Base-by-base conservation (phyloP, 768 basidiomycete genomes). In the Hydnum rufescens region DNA sequence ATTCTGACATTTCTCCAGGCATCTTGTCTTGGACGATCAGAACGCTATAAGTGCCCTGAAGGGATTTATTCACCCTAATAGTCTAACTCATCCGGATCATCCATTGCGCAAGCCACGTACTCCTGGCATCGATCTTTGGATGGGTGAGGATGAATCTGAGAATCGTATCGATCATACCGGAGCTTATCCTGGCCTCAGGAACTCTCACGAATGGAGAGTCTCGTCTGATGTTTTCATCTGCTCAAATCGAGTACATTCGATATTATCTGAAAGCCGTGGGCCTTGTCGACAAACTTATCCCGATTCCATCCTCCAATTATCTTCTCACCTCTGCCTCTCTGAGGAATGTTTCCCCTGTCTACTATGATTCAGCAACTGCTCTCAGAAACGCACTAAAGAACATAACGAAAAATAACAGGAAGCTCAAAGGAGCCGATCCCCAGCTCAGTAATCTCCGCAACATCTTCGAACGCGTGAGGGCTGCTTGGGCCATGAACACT, bases 191-290 rank as follows among this genome's bases (percentile, higher is more conserved):
- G 13, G n/a, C 23, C 18, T 53, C 48, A 81, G 81, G 77, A 5
- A 84, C 78, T 0, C 71, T 85, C 51, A 67, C 69, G 26, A 78
- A 72, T 48, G 83, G 82, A 56, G 80, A 87, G 64, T 71, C 76
- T 4, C 76, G 86, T n/a, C 71, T 89, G 26, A 66, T 88, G 49
- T 85, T 84, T 61, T 82, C 87, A 25, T 83, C 80, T 16, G 77
- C 76, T 4, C 86, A 90, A 65, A 73, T 88, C 57, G 85, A 90
- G 62, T 90, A 87, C 64, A 64, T 82, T 19, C 71, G 83, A 50
- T 87, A 88, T 63, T 90, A 81, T 80, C 71, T 89, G 50, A 75
- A 83, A 60, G 75, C 78, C 1, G 78, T 80, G 72, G 66, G 71
- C 53, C 68, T 86, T 57, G 84, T 82, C 0, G 68, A 73, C 53